These are phyloP conservation scores for Bothriochloa decipiens DNA, from an alignment of 176 grass and related monocot genomes.

Conservation along the genomic window DNA sequence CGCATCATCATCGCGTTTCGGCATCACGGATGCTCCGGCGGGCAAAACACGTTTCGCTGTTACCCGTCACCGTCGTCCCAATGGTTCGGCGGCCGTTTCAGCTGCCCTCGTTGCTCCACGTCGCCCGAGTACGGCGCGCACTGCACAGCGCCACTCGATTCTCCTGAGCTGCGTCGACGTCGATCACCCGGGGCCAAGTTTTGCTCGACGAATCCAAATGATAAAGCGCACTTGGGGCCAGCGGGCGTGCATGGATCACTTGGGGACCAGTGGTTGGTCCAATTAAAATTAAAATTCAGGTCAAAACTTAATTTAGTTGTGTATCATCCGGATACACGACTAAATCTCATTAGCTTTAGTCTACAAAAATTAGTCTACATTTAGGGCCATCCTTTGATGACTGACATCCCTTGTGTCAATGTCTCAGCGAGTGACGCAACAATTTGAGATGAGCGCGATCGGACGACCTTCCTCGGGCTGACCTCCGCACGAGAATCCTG, in stretches of 20 bases:
- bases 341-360: too few relatives aligned
- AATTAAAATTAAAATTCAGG: background rate
- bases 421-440: background rate
- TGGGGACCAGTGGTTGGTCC: background rate
- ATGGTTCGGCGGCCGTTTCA: background rate
- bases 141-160: background rate
- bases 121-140: background rate
- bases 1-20: background rate
- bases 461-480: background rate
- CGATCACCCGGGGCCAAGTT: background rate
- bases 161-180: background rate
- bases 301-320: background rate
- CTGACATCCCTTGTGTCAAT: background rate
- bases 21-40: background rate
- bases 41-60: conserved; percentile 10
- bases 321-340: too few relatives aligned
- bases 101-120: background rate
- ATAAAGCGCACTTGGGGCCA: background rate
- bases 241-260: background rate
- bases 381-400: background rate
- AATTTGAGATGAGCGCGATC: background rate
- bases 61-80: background rate
- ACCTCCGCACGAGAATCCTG: conserved; percentile 34
- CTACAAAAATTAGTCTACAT: background rate
- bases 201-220: background rate